Base-by-base conservation (phyloP, 1,139 yeast species). In the Sugiyamaella castrensis region DNA sequence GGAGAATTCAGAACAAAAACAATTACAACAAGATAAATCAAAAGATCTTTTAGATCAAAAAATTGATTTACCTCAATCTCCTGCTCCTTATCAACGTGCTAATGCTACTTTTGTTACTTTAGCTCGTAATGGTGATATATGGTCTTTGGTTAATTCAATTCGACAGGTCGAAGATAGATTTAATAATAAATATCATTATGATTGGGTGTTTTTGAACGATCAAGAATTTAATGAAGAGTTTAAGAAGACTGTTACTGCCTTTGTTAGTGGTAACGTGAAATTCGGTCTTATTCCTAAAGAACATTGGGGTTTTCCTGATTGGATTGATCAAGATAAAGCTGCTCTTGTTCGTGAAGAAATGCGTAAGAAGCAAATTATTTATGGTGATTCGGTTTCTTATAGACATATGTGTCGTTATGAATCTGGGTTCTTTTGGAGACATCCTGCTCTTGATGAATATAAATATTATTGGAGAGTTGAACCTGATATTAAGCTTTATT, bases 391-490 rank as follows among this genome's bases (percentile, higher is more conserved):
- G 1, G 82, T 77, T 58, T 74, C 82, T 38, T 85, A 86, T 64
- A 75, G 92, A 29, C 91, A 84, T 71, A 89, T 91, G 97, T 91
- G 97, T 70, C 82, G 98, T 68, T 91, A 75, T 64, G 95, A 89
- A 69, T 83, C 94, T 37, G 97, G 97, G 0, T 88, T 89, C 69
- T 89, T 91, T 74, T 89, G 82, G 77, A 78, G 88, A 69, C 94
- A 87, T 62, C 82, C 80, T 48, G 67, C 84, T 38, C 69, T 88
- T 73, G 76, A 76, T 54, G 82, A 84, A 44, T 88, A 82, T 71
- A 89, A 86, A 62, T 88, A 82, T 73, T 89, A 89, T 74, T 91
- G 97, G 97, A 83, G 97, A 72, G 96, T 91, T 53, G 98, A 91
- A 71, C 96, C 97, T 33, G 94, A 85, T 65, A 80, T 88, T 69